phyloP scores from a whole-genome alignment of 352 stramenopile genomes.

The Phytophthora quininea region DNA sequence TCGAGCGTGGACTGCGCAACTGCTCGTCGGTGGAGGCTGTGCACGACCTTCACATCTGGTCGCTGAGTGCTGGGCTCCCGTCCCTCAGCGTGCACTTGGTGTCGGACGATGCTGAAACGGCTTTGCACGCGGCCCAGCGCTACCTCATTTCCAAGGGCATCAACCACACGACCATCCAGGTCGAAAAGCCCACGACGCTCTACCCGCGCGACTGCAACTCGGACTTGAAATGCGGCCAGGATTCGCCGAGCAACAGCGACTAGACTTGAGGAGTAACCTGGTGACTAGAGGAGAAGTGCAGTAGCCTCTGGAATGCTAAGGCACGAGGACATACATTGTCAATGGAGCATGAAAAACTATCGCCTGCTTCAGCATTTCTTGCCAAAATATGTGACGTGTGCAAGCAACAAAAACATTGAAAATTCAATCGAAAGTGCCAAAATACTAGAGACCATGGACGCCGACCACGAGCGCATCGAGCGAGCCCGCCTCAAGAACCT shows the following conservation, averaged over 20 bases:
- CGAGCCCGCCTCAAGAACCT: constrained; percentile 72
- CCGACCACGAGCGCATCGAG: constrained; percentile 63
- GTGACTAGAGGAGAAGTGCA: not conserved
- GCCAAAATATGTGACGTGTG: too few relatives aligned
- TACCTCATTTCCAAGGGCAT: constrained; percentile 81
- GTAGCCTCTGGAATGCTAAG: not conserved
- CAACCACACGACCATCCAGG: constrained; percentile 90
- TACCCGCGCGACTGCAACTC: constrained; percentile 78
- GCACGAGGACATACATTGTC: constrained; percentile 1
- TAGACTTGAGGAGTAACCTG: constrained; percentile 12
- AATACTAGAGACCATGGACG: constrained; percentile 38
- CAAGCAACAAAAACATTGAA: too few relatives aligned
- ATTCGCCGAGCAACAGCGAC: constrained; percentile 63
- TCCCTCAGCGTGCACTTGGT: constrained; percentile 94
- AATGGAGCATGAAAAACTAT: not conserved
- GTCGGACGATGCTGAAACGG: constrained; percentile 65
- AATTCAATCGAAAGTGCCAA: too few relatives aligned
- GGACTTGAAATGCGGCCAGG: constrained; percentile 77
- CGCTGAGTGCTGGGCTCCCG: constrained; percentile 90
- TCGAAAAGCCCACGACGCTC: constrained; percentile 70
- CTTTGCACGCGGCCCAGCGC: constrained; percentile 72
- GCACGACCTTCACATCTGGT: constrained; percentile 99
- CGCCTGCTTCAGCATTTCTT: too few relatives aligned
- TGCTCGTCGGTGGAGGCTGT: constrained; percentile 91
- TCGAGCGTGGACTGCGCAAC: constrained; percentile 78